Conservation (phyloP, 306 rosid genomes). For the Cyclanthera cordifolia region DNA sequence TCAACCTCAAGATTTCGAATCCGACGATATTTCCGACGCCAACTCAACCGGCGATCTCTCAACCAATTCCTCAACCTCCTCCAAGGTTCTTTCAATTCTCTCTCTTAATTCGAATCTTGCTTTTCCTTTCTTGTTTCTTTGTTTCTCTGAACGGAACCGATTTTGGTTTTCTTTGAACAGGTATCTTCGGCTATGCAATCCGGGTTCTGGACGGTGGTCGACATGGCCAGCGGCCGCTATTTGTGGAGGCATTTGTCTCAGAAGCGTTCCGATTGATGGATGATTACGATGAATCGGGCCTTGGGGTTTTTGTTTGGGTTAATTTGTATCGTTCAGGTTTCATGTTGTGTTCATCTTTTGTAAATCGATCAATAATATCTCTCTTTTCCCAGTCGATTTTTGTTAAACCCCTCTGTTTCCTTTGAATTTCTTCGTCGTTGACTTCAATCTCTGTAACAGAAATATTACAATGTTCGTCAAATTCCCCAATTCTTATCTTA, state of each 20-base stretch:
- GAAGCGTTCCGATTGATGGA: slow-evolving; percentile 36
- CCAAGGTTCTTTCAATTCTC: slow-evolving; percentile 23
- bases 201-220: slow-evolving; percentile 78
- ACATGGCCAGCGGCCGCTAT: slow-evolving; percentile 92
- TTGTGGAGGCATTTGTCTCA: slow-evolving; percentile 72
- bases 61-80: not conserved
- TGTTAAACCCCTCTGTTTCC: slow-evolving; percentile 3
- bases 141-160: not conserved
- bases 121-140: not conserved
- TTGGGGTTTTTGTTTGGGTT: not conserved
- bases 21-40: not conserved
- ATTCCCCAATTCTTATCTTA: not conserved
- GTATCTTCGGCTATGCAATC: slow-evolving; percentile 40
- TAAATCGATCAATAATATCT: not conserved
- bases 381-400: no score
- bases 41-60: not conserved
- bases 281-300: not conserved
- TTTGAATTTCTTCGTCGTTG: not conserved
- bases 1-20: slow-evolving; percentile 15
- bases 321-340: not conserved
- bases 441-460: not conserved
- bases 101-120: slow-evolving; percentile 2
- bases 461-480: not conserved
- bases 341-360: not conserved
- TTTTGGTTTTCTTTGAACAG: slow-evolving; percentile 27